Evolutionary conservation across 768 basidiomycete genomes (phyloP), one percentile per base, ranked within the genome.

Genomic region (Amanita subjunquillea): DNA sequence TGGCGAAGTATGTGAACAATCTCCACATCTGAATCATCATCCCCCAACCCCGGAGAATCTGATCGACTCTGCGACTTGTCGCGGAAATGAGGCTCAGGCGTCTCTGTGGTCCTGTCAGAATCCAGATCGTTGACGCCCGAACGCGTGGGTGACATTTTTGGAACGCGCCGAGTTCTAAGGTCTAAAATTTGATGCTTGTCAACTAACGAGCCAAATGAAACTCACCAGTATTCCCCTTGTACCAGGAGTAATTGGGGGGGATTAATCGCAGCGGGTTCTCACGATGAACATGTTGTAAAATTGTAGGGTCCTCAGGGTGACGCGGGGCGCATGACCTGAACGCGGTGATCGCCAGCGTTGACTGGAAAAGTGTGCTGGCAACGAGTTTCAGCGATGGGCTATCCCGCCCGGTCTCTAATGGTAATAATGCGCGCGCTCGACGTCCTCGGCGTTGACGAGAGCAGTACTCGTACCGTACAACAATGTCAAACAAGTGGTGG

Each of bases 101-200:
- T 50, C 15, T 38, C 38, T 25, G 48, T 50, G 27, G 49, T 50
- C 38, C 49, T 50, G 27, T 50, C 49, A 22, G 49, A 50, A 7
- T 6, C 27, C 37, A 50, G 27, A n/a, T 50, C 25, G 15, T 15
- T 39, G 34, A 29, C 38, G 12, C 37, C 38, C 25, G 37, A 7
- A 50, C 36, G 48, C 27, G 38, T 27, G 49, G 20, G 38, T 29
- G 38, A 4, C 49, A 50, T 50, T 23, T 27, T 27, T 27, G 20
- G 22, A 48, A 37, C 47, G 37, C 47, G 34, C 22, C 13, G 20
- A 44, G 15, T n/a, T 4, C 46, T 15, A 10, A 37, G 36, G 27
- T 23, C 20, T 46, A n/a, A 29, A 46, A 7, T 30, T 29, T 46
- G 44, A 46, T 46, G 44, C 27, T 4, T 34, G 34, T 34, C 34